phyloP scores from a whole-genome alignment of 2,329 filamentous ascomycete genomes.

The Ophiostoma populinum region DNA sequence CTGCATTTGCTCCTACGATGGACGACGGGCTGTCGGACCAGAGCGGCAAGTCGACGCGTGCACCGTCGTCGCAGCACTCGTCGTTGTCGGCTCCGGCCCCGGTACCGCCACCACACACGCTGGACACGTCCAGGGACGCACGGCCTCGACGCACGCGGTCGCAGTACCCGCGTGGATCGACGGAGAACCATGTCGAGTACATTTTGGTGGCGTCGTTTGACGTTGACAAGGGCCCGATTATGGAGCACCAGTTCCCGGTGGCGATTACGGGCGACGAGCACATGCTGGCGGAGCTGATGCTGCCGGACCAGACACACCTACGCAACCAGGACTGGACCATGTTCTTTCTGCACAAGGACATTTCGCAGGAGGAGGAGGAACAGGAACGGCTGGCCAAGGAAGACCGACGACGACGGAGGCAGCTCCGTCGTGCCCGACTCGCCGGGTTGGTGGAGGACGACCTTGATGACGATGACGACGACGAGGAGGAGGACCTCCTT shows the following conservation, averaged over 20 bases:
- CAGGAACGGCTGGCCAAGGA: conserved; percentile 44
- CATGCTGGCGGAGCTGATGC: conserved; percentile 95
- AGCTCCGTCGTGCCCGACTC: conserved; percentile 31
- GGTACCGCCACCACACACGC: conserved; percentile 11
- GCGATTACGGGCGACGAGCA: conserved; percentile 94
- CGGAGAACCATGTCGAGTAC: conserved; percentile 94
- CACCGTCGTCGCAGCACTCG: conserved; percentile 40
- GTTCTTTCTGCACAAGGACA: conserved; percentile 96
- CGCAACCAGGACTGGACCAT: conserved; percentile 97
- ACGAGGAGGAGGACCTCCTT: conserved; percentile 28
- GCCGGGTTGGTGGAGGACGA: conserved; percentile 26
- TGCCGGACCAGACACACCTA: conserved; percentile 90
- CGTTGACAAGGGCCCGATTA: conserved; percentile 86
- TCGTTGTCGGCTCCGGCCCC: conserved; percentile 26
- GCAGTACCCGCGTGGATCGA: conserved; percentile 56
- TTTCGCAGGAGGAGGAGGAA: conserved; percentile 66
- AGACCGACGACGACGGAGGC: conserved; percentile 32
- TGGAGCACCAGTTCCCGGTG: conserved; percentile 95
- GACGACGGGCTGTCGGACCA: conserved; percentile 39
- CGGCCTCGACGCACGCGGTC: conserved; percentile 45
- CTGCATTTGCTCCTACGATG: too few species aligned
- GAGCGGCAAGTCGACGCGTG: conserved; percentile 39
- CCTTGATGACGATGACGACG: conserved; percentile 26
- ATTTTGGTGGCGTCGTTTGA: conserved; percentile 96
- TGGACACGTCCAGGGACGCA: too few species aligned